Base-by-base conservation (phyloP, 352 stramenopile genomes). In the Pythium brachiatum region DNA sequence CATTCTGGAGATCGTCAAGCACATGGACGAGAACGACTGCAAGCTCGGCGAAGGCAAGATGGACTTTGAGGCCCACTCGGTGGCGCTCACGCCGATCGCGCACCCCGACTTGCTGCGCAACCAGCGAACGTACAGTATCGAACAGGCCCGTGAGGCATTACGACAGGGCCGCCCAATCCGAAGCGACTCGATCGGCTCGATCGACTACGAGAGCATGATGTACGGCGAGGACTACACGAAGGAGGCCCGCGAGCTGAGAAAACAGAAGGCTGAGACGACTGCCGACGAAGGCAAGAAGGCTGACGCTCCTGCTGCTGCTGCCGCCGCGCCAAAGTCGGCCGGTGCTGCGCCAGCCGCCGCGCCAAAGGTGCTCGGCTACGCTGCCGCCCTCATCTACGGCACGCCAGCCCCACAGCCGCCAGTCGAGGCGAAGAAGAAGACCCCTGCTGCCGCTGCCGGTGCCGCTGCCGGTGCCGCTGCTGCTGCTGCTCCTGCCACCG, bases 51-150 rank as follows among this genome's bases (percentile, higher is more conserved):
- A 73, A 2, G 82, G 78, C 55, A 90, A 92, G 66, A 88, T 93
- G 85, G 84, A 95, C 66, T 94, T 88, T 59, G 79, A 85, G 16
- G 76, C 74, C 23, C 88, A 97, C 74, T 70, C 83, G 13, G 70
- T 84, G 11, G 89, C 85, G 26, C 67, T 97, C 32, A 94, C 85
- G 47, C 53, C 75, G 12, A 72, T 88, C 55, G 85, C 89, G 21
- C 88, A 97, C 74, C 80, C 88, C 6, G 90, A 95, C 52, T 60
- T 97, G 69, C 70, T 97, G 62, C 79, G 86, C 61, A 94, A 95
- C 72, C 90, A 97, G 79, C 86, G 90, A 48, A 96, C 90, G 44
- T 96, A 96, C 74, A 93, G 80, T 84, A 97, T 97, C 70, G 90
- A 97, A 67, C 88, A 97, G 70, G 89, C 88, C 51, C 82, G 89